Evolutionary conservation across 441 rosid genomes (phyloP), one percentile per base, ranked within the genome.

Genomic region (Bocquillonia castaneifolia): DNA sequence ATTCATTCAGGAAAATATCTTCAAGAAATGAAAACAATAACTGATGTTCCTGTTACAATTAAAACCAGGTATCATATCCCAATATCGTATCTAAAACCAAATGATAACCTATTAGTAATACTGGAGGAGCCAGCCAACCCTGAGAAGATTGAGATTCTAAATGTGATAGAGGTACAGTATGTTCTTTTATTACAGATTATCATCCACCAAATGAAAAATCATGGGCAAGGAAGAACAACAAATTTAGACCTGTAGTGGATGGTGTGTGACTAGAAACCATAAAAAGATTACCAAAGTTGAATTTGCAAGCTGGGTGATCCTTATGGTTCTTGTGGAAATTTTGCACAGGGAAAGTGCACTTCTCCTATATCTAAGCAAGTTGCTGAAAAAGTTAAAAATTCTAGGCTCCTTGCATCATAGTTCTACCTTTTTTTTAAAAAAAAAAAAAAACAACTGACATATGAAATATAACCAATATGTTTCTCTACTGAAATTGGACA

Each of bases 31-130:
- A n/a, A n/a, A n/a, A n/a, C n/a, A n/a, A n/a, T n/a, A n/a, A n/a
- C n/a, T n/a, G n/a, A n/a, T n/a, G n/a, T n/a, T n/a, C n/a, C n/a
- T n/a, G n/a, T n/a, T n/a, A n/a, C n/a, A n/a, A n/a, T n/a, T n/a
- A n/a, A n/a, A 2, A 20, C 3, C 77, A 88, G 93, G 81, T 89
- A 85, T 74, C 95, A 87, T 56, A 78, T 89, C 67, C 95, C 95
- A 32, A 81, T 88, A 73, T 69, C 88, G 6, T 87, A 40, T 81
- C 12, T 89, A 13, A 82, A 83, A 80, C 77, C 84, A 26, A 72
- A 32, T 29, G 51, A 81, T 29, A 89, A 89, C 62, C 71, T 89
- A 15, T 66, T 89, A 26, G 85, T 85, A 10, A 69, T 89, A 22
- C 47, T 89, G 52, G 90, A 87, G 26, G 86, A 85, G 34, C 76